Conservation (phyloP, 2,329 filamentous ascomycete genomes). For the Zasmidium cellare region DNA sequence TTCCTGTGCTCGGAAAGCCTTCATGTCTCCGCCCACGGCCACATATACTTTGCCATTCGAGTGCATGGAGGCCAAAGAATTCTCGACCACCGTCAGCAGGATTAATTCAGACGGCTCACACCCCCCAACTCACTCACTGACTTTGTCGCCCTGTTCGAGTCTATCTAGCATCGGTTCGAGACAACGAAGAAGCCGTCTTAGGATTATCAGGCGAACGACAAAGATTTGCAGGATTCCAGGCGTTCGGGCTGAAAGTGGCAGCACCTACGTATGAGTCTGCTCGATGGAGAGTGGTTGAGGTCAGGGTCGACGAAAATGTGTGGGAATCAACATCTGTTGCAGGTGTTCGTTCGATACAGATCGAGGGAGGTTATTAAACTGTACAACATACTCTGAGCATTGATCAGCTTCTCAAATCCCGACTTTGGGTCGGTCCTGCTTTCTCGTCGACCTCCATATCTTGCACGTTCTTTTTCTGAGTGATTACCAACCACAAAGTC, state of each 20-base stretch:
- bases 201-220: not conserved
- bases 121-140: not conserved
- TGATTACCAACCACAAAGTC: conserved; percentile 19
- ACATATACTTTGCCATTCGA: not conserved
- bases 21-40: too few species aligned
- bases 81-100: not conserved
- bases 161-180: not conserved
- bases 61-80: not conserved
- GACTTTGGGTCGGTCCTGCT: not conserved
- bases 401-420: not conserved
- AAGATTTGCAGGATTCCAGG: not conserved
- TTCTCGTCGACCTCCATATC: not conserved
- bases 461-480: conserved; percentile 1
- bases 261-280: too few species aligned
- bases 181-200: not conserved
- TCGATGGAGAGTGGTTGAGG: not conserved
- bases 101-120: not conserved
- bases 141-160: conserved; percentile 1
- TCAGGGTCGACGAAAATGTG: not conserved
- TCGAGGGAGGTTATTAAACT: too few species aligned
- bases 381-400: too few species aligned
- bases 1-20: not conserved
- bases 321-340: too few species aligned
- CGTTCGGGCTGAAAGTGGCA: too few species aligned
- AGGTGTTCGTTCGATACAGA: too few species aligned